Evolutionary conservation across 768 basidiomycete genomes (phyloP).

Genomic region (Kwoniella newhampshirensis): DNA sequence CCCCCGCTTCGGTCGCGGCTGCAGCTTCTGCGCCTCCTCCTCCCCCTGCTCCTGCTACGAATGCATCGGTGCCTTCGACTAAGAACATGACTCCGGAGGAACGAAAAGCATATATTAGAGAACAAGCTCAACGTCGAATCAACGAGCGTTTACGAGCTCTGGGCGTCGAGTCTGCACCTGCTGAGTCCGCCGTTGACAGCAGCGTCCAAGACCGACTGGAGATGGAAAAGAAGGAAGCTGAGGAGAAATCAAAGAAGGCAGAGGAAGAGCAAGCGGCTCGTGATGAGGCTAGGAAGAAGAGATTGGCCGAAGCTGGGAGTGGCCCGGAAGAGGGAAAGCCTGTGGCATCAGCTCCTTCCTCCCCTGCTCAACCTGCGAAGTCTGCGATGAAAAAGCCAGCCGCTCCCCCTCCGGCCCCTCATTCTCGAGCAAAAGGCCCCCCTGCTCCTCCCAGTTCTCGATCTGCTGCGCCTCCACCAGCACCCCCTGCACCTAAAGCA

Average conservation of each 20-base stretch:
- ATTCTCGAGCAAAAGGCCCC: conserved; percentile 21
- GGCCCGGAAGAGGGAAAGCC: conserved; percentile 57
- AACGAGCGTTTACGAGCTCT: conserved; percentile 81
- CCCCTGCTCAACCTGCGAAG: conserved; percentile 55
- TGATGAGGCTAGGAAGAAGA: conserved; percentile 68
- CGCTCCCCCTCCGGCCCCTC: conserved; percentile 54
- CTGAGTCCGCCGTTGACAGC: conserved; percentile 62
- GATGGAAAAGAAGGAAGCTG: conserved; percentile 85
- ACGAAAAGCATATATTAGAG: conserved; percentile 70
- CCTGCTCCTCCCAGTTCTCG: conserved; percentile 20
- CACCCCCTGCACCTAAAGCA: conserved; percentile 49
- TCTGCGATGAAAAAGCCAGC: conserved; percentile 55
- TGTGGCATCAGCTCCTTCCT: conserved; percentile 48
- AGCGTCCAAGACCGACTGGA: conserved; percentile 80
- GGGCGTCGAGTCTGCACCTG: conserved; percentile 61
- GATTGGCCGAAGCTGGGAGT: conserved; percentile 63
- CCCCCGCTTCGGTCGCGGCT: conserved; percentile 36
- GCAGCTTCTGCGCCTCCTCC: conserved; percentile 58
- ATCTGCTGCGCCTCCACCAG: conserved; percentile 18
- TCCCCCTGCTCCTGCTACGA: conserved; percentile 58
- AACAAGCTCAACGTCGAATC: conserved; percentile 76
- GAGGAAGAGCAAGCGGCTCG: conserved; percentile 80
- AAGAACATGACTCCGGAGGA: conserved; percentile 84
- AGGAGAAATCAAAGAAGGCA: conserved; percentile 73
- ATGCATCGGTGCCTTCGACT: conserved; percentile 55